A percentile compares a stretch with the other conserved stretches of the same genome.
These are phyloP conservation scores for Suhomyces ambrosiae DNA, from an alignment of 1,139 yeast species.

Conservation along the genomic window DNA sequence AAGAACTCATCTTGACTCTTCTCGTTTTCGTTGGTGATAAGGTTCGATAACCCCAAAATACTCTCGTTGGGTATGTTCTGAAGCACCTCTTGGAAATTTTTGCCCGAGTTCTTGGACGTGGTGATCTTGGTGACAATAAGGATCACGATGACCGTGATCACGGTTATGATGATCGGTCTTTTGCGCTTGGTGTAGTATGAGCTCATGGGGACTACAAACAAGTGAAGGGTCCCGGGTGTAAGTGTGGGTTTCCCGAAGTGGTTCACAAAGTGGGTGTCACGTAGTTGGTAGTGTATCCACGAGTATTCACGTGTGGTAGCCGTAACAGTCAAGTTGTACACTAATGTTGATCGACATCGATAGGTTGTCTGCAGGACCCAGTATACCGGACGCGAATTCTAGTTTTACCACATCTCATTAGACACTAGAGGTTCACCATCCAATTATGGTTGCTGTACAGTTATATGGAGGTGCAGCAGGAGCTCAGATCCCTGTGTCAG, in stretches of 20 bases:
- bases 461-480: conserved; percentile 81
- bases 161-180: conserved; percentile 28
- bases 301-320: neutral
- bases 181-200: conserved; percentile 24
- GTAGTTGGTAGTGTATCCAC: neutral
- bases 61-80: conserved; percentile 41
- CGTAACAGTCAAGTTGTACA: neutral
- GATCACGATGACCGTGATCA: conserved; percentile 23
- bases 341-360: neutral
- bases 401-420: no score
- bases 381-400: no score
- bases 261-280: neutral
- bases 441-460: no score
- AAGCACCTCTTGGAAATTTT: conserved; percentile 37
- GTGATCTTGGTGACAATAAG: conserved; percentile 26
- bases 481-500: conserved; percentile 48
- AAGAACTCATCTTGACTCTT: conserved; percentile 44
- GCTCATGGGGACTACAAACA: conserved; percentile 12
- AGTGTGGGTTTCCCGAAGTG: no score
- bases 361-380: neutral
- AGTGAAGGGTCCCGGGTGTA: no score
- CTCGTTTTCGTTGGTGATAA: conserved; percentile 37
- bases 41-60: conserved; percentile 36
- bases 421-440: no score
- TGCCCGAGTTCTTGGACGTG: conserved; percentile 28